Evolutionary conservation across 257 asterid genomes (phyloP), one percentile per base, ranked within the genome.

Genomic region (Nicotiana paniculata): DNA sequence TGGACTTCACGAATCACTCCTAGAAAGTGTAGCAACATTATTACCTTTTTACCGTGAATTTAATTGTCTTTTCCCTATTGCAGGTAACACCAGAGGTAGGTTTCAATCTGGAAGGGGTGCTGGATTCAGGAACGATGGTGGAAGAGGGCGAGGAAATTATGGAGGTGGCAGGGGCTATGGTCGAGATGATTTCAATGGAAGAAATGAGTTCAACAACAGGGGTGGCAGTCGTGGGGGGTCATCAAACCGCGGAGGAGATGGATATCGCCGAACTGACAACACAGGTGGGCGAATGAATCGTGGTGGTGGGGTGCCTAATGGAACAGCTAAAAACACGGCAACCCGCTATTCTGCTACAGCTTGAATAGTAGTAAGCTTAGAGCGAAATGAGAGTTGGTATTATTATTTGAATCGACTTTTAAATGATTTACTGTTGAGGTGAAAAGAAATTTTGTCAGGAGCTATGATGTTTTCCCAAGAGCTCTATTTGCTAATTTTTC

Each of bases 91-190:
- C 79, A 85, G 93, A 89, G 95, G 95, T 69, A 87, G 97, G 82
- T 92, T 90, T 81, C 91, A 85, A 81, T 46, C 92, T 21, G 97
- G 96, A 63, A 86, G 98, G 80, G 91, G 90, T 72, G 69, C 91
- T 15, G 97, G 93, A 62, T 95, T 86, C 89, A 92, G 97, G 85
- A 92, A 91, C 18, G 98, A 95, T n/a, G 98, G 97, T 72, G 84
- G 62, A 39, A 92, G 97, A 83, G 98, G 97, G 4, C 96, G 98
- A 26, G 97, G 93, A 9, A 85, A 84, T 84, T 93, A 88, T 66
- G 94, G 90, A 61, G 95, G 97, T 70, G 90, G 93, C 77, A 87
- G 97, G 85, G 89, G 91, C 32, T 90, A 89, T 85, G 85, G 83
- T 83, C 88, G 97, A 80, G 90, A 88, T 77, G 98, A 92, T 70